phyloP scores from a whole-genome alignment of 768 basidiomycete species.

The Nidula microcarpa region DNA sequence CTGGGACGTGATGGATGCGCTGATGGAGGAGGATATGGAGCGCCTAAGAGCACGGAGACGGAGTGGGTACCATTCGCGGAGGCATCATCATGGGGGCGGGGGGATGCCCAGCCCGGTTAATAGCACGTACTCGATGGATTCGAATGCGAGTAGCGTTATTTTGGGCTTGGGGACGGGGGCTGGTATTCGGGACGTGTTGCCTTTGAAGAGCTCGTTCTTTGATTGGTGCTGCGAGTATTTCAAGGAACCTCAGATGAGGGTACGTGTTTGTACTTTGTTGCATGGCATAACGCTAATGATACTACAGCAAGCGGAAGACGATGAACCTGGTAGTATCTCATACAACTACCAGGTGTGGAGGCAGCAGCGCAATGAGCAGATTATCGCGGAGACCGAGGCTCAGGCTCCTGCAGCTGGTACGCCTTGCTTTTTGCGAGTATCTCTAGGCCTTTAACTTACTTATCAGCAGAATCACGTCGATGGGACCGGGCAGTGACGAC shows the following conservation, averaged over 20 bases:
- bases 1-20: conserved; percentile 79
- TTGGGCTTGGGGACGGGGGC: conserved; percentile 77
- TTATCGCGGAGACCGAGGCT: conserved; percentile 62
- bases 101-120: conserved; percentile 65
- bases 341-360: conserved; percentile 98
- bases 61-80: conserved; percentile 27
- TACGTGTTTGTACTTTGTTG: conserved; percentile 28
- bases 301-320: conserved; percentile 82
- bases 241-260: conserved; percentile 98
- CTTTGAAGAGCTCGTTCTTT: conserved; percentile 88
- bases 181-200: conserved; percentile 81
- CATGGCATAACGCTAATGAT: conserved; percentile 7
- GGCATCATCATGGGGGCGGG: conserved; percentile 31
- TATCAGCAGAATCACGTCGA: conserved; percentile 44
- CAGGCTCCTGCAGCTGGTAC: conserved; percentile 76
- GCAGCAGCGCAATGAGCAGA: conserved; percentile 83
- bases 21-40: conserved; percentile 96
- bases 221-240: conserved; percentile 98
- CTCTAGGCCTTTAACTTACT: background rate
- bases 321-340: conserved; percentile 91
- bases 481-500: conserved; percentile 77
- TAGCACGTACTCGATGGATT: conserved; percentile 77
- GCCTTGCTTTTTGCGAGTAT: conserved; percentile 16
- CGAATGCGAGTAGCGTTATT: conserved; percentile 61
- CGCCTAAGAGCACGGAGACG: conserved; percentile 71